Evolutionary conservation across 768 basidiomycete genomes (phyloP).

Genomic region (Agaricus subrufescens): DNA sequence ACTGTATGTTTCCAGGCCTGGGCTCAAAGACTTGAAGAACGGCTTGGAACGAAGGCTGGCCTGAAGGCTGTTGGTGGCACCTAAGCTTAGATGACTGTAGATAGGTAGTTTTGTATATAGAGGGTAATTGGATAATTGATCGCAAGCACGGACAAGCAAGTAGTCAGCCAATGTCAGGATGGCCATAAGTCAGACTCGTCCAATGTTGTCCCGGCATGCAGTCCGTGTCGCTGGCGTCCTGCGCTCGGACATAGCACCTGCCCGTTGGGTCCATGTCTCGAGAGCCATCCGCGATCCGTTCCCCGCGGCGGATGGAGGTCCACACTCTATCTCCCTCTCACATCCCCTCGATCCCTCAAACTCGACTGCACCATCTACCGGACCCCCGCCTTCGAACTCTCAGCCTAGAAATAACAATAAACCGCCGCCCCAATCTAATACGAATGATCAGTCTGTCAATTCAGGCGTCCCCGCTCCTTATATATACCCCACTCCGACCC

Average conservation of each 20-base stretch:
- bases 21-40: conserved; percentile 13
- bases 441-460: neutral
- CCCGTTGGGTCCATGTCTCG: neutral
- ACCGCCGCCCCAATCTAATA: neutral
- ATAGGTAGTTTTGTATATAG: too few relatives aligned
- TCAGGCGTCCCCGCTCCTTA: conserved; percentile 8
- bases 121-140: too few relatives aligned
- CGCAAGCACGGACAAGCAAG: too few relatives aligned
- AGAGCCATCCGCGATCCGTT: conserved; percentile 16
- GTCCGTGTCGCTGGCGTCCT: conserved; percentile 2
- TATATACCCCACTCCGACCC: neutral
- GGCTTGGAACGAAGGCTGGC: neutral
- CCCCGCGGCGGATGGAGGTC: neutral
- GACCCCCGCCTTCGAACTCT: conserved; percentile 4
- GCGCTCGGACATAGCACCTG: neutral
- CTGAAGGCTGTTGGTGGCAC: neutral
- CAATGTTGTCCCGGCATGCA: conserved; percentile 2
- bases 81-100: neutral
- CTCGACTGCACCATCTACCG: conserved; percentile 9
- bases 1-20: conserved; percentile 14
- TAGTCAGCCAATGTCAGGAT: too few relatives aligned
- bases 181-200: neutral
- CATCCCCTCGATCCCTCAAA: conserved; percentile 19
- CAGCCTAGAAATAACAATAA: conserved; percentile 10
- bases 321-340: conserved; percentile 13